Base-by-base conservation (phyloP, 441 rosid species). In the Hura crepitans region DNA sequence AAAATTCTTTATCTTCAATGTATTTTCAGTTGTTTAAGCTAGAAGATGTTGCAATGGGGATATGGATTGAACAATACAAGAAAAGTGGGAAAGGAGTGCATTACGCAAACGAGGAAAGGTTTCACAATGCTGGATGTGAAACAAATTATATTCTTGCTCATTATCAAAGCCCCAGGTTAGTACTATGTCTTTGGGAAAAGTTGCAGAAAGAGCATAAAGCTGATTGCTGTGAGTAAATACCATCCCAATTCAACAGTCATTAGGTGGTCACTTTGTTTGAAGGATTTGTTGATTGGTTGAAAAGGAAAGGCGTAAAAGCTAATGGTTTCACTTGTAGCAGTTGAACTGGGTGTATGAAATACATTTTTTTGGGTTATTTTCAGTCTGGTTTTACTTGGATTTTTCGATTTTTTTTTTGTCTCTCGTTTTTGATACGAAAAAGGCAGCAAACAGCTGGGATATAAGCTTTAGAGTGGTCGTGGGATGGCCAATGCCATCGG, bases 1-100 rank as follows among this genome's bases (percentile, higher is more conserved):
- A 9, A 6, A 53, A 23, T 2, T 56, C 18, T 56, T 56, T 56
- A 28, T 22, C n/a, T n/a, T n/a, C n/a, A 20, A 6, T 56, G 50
- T 35, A 23, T 71, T 15, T 46, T 62, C 90, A 93, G 97, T 79
- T 88, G 79, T 93, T 93, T 74, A 93, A 89, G 68, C 84, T 93
- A 31, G 98, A 93, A 82, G 98, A 91, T 74, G 96, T 93, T 31
- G 97, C 93, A 42, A 86, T 89, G 93, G 97, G 98, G 46, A 93
- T 93, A 75, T 93, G 98, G 98, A 84, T 93, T 64, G 89, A 88
- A 74, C 79, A 82, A 66, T 85, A 79, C 82, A 88, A 89, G 74
- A 77, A 72, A n/a, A 83, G 82, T 2, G 85, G 88, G 35, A 64
- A 78, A 61, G 77, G 74, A 63, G 96, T 89, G 74, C 72, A 80